These are phyloP conservation scores for Suhomyces bribrorum DNA, from an alignment of 1,139 yeast genomes.

Conservation along the genomic window DNA sequence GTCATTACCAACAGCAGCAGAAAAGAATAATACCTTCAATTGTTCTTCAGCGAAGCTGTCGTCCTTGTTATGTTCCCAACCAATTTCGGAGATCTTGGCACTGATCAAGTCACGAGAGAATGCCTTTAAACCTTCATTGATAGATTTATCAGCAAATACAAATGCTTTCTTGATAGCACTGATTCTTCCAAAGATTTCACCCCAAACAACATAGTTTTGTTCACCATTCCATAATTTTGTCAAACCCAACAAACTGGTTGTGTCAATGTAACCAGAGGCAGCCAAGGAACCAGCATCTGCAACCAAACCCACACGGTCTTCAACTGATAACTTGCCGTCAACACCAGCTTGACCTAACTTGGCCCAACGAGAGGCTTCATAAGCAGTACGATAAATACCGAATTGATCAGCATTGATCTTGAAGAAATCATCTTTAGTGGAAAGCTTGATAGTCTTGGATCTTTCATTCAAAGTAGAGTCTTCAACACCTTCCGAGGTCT, in stretches of 20 bases:
- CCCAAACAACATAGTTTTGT: constrained; percentile 76
- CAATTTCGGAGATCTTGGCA: constrained; percentile 58
- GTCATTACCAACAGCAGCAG: constrained; percentile 63
- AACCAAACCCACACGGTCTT: constrained; percentile 83
- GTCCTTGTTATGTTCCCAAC: constrained; percentile 63
- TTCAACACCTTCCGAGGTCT: constrained; percentile 59
- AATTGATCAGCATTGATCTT: constrained; percentile 82
- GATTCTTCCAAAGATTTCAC: constrained; percentile 59
- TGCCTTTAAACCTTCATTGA: constrained; percentile 55
- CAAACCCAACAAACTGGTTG: constrained; percentile 64
- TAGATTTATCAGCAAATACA: constrained; percentile 63
- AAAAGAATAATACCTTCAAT: constrained; percentile 72
- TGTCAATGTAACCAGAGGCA: constrained; percentile 69
- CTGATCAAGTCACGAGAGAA: constrained; percentile 63
- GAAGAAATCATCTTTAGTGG: constrained; percentile 47
- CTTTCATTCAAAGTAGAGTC: constrained; percentile 60
- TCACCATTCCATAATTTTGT: constrained; percentile 70
- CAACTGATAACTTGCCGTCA: constrained; percentile 67
- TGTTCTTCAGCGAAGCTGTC: constrained; percentile 76
- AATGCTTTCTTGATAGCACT: constrained; percentile 64
- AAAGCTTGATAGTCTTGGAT: constrained; percentile 47
- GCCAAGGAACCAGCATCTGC: constrained; percentile 80
- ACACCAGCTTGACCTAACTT: constrained; percentile 73
- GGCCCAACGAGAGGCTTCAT: constrained; percentile 71
- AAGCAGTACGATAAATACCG: constrained; percentile 81